A percentile compares a stretch with the other conserved stretches of the same genome.
Conservation (phyloP, 768 basidiomycete species). For the Rhizopogon rudus region DNA sequence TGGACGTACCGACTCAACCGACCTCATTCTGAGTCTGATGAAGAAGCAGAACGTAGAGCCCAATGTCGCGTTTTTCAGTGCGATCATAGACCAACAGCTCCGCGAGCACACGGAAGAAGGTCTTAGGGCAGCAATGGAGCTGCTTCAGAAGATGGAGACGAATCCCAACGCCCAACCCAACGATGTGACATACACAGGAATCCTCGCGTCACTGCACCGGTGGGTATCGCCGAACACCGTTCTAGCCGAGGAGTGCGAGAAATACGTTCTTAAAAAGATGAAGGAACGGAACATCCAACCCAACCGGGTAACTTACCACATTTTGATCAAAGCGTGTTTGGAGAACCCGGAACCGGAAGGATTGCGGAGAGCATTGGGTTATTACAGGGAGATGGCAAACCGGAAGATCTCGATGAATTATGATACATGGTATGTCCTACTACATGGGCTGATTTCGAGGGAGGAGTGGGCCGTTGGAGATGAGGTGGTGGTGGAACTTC, state of each 20-base stretch:
- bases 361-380: constrained; percentile 47
- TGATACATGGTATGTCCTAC: constrained; percentile 75
- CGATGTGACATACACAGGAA: constrained; percentile 77
- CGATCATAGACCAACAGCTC: constrained; percentile 76
- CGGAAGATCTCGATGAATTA: constrained; percentile 42
- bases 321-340: constrained; percentile 66
- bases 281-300: constrained; percentile 45
- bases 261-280: constrained; percentile 56
- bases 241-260: constrained; percentile 41
- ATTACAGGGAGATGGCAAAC: constrained; percentile 58
- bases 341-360: constrained; percentile 46
- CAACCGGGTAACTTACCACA: constrained; percentile 69
- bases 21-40: constrained; percentile 70
- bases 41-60: constrained; percentile 64
- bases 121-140: constrained; percentile 58
- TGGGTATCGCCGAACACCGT: constrained; percentile 43
- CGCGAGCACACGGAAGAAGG: constrained; percentile 47
- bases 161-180: constrained; percentile 51
- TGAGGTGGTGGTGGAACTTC: constrained; percentile 60
- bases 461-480: constrained; percentile 58
- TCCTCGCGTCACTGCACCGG: constrained; percentile 70
- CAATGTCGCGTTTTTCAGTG: constrained; percentile 71
- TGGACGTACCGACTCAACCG: constrained; percentile 61
- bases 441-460: constrained; percentile 57
- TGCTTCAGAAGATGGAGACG: constrained; percentile 74